Evolutionary conservation across 768 basidiomycete genomes (phyloP).

Genomic region (Termitomyces sp.): DNA sequence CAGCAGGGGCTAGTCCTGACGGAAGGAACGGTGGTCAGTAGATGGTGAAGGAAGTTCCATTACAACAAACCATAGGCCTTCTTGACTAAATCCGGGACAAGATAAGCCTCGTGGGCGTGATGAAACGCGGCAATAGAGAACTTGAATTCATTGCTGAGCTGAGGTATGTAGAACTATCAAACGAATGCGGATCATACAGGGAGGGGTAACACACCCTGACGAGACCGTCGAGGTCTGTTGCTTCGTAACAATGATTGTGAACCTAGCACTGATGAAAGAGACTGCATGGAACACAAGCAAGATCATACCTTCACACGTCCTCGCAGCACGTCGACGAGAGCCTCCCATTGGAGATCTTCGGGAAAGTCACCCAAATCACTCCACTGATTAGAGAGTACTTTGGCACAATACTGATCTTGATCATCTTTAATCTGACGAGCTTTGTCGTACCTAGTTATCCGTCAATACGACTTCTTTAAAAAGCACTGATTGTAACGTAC

Average conservation of each 20-base stretch:
- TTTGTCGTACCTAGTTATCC: slow-evolving; percentile 47
- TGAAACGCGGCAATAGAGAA: slow-evolving; percentile 77
- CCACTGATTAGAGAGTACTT: slow-evolving; percentile 44
- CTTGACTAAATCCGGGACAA: slow-evolving; percentile 75
- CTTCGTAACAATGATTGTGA: slow-evolving; percentile 52
- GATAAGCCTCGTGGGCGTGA: slow-evolving; percentile 77
- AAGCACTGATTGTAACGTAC: slow-evolving; percentile 25
- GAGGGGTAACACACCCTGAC: slow-evolving; percentile 48
- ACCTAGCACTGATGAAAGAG: slow-evolving; percentile 28
- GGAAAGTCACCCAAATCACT: slow-evolving; percentile 54
- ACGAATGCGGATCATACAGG: not conserved
- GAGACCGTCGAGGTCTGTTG: slow-evolving; percentile 68
- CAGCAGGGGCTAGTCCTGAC: slow-evolving; percentile 61
- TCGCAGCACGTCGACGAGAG: slow-evolving; percentile 71
- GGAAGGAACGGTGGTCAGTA: not conserved
- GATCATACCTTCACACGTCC: slow-evolving; percentile 67
- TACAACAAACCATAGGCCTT: slow-evolving; percentile 54
- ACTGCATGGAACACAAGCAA: not conserved
- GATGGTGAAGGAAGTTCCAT: not conserved
- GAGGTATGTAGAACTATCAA: slow-evolving; percentile 16
- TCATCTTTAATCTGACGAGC: slow-evolving; percentile 60
- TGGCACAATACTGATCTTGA: slow-evolving; percentile 66
- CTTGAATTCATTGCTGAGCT: slow-evolving; percentile 83
- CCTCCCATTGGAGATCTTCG: slow-evolving; percentile 73
- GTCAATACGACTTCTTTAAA: slow-evolving; percentile 1